These are phyloP conservation scores for Medicago truncatula DNA, from an alignment of 306 rosid genomes.

Conservation along the genomic window DNA sequence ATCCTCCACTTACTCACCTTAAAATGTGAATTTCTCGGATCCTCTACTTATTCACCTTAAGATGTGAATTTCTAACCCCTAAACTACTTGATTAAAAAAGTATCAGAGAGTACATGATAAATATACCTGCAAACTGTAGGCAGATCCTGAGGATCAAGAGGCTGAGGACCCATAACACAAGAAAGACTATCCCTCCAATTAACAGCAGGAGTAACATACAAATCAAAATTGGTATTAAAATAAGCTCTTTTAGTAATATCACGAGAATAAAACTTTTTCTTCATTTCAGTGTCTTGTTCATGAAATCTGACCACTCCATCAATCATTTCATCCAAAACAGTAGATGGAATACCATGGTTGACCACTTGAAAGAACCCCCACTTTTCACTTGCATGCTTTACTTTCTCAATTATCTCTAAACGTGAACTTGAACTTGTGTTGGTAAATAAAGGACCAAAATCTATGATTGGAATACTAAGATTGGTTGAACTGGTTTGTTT, in stretches of 20 bases:
- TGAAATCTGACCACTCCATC: slow-evolving; percentile 35
- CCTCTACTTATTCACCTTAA: too few species aligned
- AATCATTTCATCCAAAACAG: slow-evolving; percentile 33
- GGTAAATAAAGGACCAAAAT: slow-evolving; percentile 2
- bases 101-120: too few species aligned
- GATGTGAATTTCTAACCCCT: too few species aligned
- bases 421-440: background rate
- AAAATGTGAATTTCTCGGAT: too few species aligned
- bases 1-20: too few species aligned
- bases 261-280: slow-evolving; percentile 32
- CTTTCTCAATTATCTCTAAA: background rate
- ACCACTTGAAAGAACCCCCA: slow-evolving; percentile 39
- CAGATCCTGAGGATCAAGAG: slow-evolving; percentile 14
- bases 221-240: slow-evolving; percentile 28
- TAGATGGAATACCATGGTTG: slow-evolving; percentile 26
- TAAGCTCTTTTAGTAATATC: slow-evolving; percentile 10
- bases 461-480: slow-evolving; percentile 24
- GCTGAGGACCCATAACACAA: slow-evolving; percentile 16
- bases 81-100: too few species aligned
- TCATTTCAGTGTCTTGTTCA: slow-evolving; percentile 32
- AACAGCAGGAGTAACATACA: slow-evolving; percentile 23
- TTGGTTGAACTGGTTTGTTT: background rate
- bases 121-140: slow-evolving; percentile 9
- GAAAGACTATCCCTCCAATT: slow-evolving; percentile 30
- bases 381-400: slow-evolving; percentile 22